Base-by-base conservation (phyloP, 768 basidiomycete species). In the Pleurotus sapidus region DNA sequence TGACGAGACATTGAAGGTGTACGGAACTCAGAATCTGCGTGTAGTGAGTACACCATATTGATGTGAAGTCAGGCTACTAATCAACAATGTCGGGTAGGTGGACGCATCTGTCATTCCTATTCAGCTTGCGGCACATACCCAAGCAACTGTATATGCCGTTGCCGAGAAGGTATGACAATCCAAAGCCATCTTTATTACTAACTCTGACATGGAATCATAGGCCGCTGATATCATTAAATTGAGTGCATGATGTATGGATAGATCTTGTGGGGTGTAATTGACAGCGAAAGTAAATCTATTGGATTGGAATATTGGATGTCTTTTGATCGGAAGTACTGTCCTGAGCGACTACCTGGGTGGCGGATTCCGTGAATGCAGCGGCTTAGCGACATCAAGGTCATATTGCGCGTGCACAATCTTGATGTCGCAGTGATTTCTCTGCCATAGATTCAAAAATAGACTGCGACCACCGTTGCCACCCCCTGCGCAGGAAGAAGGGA, bases 21-120 rank as follows among this genome's bases (percentile, higher is more conserved):
- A 67, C 23, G 65, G 61, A 20, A 63, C 64, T 14, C 37, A 45
- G 1, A 65, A 63, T 49, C 17, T 65, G 2, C 62, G 60, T 8
- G 60, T 65, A 38, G 64, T 65, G 4, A 3, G 59, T 57, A 27
- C 2, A 49, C 14, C 14, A 2, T 45, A 37, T n/a, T 20, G n/a
- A 7, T 3, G 15, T 5, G n/a, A 23, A 30, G 25, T n/a, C 24
- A 9, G 48, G 4, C 34, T 14, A 20, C n/a, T 18, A 11, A 12
- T 39, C 37, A 14, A n/a, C 34, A 27, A 25, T 20, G 20, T 4
- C 14, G 9, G 12, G 14, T 18, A 61, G 50, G 46, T 62, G 9
- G 61, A 62, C 40, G 61, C 61, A 3, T 60, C 59, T 42, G 42
- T 62, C 25, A 60, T 62, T 9, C 61, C 61, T 30, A 23, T 62